These are phyloP conservation scores for Albifimbria verrucaria DNA, from an alignment of 2,329 filamentous ascomycete genomes.

Conservation along the genomic window DNA sequence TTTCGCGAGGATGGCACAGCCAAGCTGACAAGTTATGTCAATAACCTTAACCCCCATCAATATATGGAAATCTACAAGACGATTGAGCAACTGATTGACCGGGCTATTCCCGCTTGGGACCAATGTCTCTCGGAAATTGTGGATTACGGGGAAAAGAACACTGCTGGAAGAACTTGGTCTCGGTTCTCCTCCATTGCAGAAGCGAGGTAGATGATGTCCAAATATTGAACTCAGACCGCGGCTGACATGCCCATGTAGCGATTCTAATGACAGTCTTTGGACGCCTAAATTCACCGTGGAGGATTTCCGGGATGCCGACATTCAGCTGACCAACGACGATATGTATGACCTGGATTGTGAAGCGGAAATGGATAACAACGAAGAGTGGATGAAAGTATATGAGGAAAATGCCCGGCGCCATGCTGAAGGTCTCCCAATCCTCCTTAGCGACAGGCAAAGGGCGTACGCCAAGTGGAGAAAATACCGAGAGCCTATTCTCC, in stretches of 20 bases:
- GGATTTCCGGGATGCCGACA: not conserved
- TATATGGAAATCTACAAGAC: slow-evolving; percentile 23
- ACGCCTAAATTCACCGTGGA: not conserved
- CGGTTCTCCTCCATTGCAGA: not conserved
- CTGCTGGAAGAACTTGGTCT: not conserved
- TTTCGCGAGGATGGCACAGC: slow-evolving; percentile 33
- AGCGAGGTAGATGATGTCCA: not conserved
- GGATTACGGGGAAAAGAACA: not conserved
- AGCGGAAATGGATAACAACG: not conserved
- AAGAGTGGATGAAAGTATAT: too few species aligned
- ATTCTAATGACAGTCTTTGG: not conserved
- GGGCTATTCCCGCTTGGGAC: slow-evolving; percentile 37
- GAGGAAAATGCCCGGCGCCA: not conserved
- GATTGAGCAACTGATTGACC: slow-evolving; percentile 29
- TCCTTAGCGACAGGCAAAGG: not conserved
- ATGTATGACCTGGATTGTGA: not conserved
- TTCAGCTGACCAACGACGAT: not conserved
- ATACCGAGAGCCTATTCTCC: slow-evolving; percentile 12
- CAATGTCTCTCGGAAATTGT: slow-evolving; percentile 32
- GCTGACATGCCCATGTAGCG: not conserved
- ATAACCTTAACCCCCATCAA: slow-evolving; percentile 37
- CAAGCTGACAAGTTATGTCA: slow-evolving; percentile 38
- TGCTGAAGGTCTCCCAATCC: not conserved
- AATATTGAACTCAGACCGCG: too few species aligned
- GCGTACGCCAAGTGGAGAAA: slow-evolving; percentile 5